Conservation (phyloP, 202 grass and related monocot species). For the Hordeum pubiflorum region DNA sequence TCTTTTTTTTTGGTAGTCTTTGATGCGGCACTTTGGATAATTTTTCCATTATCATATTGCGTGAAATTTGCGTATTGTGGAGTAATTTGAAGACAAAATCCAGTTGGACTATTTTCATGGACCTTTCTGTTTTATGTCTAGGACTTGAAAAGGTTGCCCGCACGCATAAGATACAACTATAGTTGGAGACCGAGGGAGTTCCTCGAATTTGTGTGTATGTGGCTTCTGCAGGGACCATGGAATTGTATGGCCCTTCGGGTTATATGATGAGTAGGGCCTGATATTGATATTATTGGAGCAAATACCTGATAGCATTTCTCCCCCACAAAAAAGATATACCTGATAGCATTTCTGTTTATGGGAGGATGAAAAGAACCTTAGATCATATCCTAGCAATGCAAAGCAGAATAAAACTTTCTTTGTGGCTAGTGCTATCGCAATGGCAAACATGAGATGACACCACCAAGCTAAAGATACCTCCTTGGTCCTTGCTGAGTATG, state of each 20-base stretch:
- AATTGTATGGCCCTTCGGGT: neutral
- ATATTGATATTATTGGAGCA: neutral
- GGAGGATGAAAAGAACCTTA: constrained; percentile 12
- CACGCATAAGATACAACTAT: too few species aligned
- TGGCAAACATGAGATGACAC: constrained; percentile 65
- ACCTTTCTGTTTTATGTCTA: neutral
- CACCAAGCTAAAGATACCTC: constrained; percentile 28
- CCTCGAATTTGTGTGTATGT: neutral
- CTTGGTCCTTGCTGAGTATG: neutral
- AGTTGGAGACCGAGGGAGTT: neutral
- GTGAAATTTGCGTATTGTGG: neutral
- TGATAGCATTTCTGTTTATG: constrained; percentile 15
- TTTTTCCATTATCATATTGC: neutral
- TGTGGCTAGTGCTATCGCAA: constrained; percentile 22
- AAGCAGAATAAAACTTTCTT: constrained; percentile 38
- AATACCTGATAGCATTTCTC: constrained; percentile 11
- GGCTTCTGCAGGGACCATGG: neutral
- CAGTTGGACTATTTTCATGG: neutral
- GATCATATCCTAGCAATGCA: constrained; percentile 37
- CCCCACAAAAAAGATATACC: neutral
- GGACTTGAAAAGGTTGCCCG: neutral
- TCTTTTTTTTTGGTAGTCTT: too few species aligned
- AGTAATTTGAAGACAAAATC: too few species aligned
- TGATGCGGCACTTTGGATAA: neutral
- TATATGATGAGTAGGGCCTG: neutral